Evolutionary conservation across 139 green algal genomes (phyloP), one percentile per base, ranked within the genome.

Genomic region (Coelastrella sp.): DNA sequence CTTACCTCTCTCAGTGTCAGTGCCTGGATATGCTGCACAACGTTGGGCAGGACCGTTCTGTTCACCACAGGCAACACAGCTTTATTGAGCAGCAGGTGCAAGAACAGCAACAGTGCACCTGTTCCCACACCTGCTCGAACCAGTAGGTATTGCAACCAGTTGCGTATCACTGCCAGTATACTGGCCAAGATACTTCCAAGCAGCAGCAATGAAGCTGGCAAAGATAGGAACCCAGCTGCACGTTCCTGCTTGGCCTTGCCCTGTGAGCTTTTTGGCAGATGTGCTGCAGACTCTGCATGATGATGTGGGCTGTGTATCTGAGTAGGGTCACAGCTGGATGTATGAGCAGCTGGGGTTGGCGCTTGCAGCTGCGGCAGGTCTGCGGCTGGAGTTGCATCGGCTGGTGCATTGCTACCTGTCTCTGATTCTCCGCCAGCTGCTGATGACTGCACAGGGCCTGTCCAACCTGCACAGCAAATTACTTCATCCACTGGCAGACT

Each of bases 51-150:
- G 19, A 82, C 34, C 19, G 27, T 19, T 23, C 41, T 59, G 69
- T 87, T 80, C 8, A 57, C 50, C 51, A 87, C 38, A 13, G 81
- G 81, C 71, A 73, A 13, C 32, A 57, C 23, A 38, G 11, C 11
- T 69, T 51, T 78, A 45, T 80, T 80, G 23, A 87, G 69, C 69
- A 80, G 67, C 81, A 74, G 25, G 53, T 53, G 35, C 2, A 87
- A 45, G 25, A 2, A 53, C 51, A 76, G 37, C 69, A 87, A 38
- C 5, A 11, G 11, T 23, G 59, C 9, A 8, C 40, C 69, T 21
- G 41, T 25, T 3, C 38, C 53, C 57, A 87, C 32, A 4, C 45
- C 37, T 17, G 50, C 64, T 0, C 71, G 40, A 48, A 81, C 37
- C 51, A 66, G 48, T 57, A 73, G 74, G 51, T 73, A 73, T 27